phyloP scores from a whole-genome alignment of 2,329 filamentous ascomycete genomes.

The Penicillium sp. region DNA sequence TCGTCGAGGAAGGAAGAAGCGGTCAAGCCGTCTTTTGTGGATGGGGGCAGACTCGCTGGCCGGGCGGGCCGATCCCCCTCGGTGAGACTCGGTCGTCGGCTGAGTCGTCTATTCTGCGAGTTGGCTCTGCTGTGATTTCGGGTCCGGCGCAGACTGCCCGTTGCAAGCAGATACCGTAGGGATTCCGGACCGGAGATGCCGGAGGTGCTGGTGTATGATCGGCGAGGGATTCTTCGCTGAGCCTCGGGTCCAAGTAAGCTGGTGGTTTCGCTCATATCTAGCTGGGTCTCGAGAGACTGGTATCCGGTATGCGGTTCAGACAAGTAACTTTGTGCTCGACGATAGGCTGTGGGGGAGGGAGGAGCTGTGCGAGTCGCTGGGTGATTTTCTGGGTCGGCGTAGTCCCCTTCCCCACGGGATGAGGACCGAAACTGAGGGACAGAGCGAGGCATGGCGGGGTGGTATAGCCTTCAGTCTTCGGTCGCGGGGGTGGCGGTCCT shows the following conservation, averaged over 20 bases:
- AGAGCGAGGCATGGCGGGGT: conserved; percentile 36
- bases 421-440: conserved; percentile 28
- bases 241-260: conserved; percentile 36
- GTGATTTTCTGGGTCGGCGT: conserved; percentile 9
- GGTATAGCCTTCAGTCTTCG: conserved; percentile 3
- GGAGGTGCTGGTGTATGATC: conserved; percentile 44
- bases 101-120: conserved; percentile 56
- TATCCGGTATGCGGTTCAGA: conserved; percentile 38
- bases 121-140: conserved; percentile 55
- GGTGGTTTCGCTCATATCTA: conserved; percentile 40
- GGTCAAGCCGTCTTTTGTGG: conserved; percentile 59
- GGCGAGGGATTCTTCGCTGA: conserved; percentile 28
- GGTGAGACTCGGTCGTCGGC: conserved; percentile 41
- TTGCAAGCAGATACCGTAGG: conserved; percentile 39
- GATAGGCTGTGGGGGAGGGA: conserved; percentile 40
- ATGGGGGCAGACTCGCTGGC: conserved; percentile 24
- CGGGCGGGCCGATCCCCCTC: conserved; percentile 55
- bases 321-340: conserved; percentile 34
- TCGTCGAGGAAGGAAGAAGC: conserved; percentile 74
- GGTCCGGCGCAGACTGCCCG: conserved; percentile 43
- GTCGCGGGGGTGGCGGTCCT: background rate
- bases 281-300: conserved; percentile 34
- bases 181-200: conserved; percentile 37
- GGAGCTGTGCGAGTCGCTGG: conserved; percentile 35
- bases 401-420: conserved; percentile 21